phyloP scores from a whole-genome alignment of 352 stramenopile species.

The Hyaloperonospora arabidopsidis region DNA sequence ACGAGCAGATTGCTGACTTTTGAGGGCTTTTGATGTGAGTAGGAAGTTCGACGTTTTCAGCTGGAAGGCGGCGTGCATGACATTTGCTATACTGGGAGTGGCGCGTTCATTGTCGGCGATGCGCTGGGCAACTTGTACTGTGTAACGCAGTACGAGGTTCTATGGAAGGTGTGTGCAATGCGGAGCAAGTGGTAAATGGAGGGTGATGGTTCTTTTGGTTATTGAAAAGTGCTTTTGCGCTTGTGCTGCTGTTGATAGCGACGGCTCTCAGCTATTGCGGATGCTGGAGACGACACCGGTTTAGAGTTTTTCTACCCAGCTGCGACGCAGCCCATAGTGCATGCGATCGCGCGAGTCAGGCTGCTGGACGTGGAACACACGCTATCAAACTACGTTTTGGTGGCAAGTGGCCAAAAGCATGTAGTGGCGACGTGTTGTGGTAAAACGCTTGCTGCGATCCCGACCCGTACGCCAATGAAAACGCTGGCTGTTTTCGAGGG shows the following conservation, averaged over 20 bases:
- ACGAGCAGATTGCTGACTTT: too few species aligned
- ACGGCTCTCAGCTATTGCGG: constrained; percentile 9
- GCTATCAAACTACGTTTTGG: constrained; percentile 42
- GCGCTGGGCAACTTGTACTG: constrained; percentile 38
- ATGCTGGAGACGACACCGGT: constrained; percentile 4
- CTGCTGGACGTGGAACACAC: constrained; percentile 45
- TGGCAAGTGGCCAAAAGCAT: constrained; percentile 38
- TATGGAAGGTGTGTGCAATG: constrained; percentile 36
- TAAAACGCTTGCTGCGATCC: constrained; percentile 25
- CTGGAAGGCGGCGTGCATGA: constrained; percentile 37
- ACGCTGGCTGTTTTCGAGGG: constrained; percentile 24
- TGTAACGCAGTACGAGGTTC: constrained; percentile 43
- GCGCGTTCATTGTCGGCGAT: constrained; percentile 43
- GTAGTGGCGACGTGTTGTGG: constrained; percentile 40
- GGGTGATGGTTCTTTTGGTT: not conserved
- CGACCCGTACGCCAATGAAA: constrained; percentile 23
- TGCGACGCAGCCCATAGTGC: constrained; percentile 21
- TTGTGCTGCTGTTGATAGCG: constrained; percentile 8
- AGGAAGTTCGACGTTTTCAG: constrained; percentile 47
- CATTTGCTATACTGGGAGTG: constrained; percentile 26
- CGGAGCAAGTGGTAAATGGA: not conserved
- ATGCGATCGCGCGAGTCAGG: constrained; percentile 27
- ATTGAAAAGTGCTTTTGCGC: not conserved
- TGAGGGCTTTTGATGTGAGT: not conserved
- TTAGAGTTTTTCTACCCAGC: constrained; percentile 30